A percentile compares a stretch with the other conserved stretches of the same genome.
phyloP scores from a whole-genome alignment of 495 filamentous ascomycete species.

The Podospora sp. region DNA sequence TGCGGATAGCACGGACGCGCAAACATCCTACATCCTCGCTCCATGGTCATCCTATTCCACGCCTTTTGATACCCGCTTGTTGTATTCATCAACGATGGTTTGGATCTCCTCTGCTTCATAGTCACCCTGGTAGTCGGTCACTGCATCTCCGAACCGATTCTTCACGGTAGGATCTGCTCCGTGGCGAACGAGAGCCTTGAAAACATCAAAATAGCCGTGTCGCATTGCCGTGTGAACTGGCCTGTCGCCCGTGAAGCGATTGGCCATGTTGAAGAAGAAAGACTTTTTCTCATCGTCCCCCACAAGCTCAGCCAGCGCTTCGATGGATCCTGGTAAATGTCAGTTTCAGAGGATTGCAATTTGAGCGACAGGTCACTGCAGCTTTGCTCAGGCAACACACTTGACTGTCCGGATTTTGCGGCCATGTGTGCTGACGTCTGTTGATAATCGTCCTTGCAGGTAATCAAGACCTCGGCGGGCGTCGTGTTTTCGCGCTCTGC shows the following conservation, averaged over 20 bases:
- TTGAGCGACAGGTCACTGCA: not conserved
- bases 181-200: conserved; percentile 27
- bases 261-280: conserved; percentile 36
- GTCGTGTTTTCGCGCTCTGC: conserved; percentile 27
- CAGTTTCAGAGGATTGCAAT: not conserved
- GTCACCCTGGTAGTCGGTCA: conserved; percentile 33
- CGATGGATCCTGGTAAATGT: conserved; percentile 28
- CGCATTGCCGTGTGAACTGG: conserved; percentile 38
- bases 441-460: conserved; percentile 36
- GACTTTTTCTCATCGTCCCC: conserved; percentile 20
- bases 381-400: conserved; percentile 1
- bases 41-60: not conserved
- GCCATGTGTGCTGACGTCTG: conserved; percentile 38
- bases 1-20: not conserved
- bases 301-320: conserved; percentile 28
- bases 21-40: not conserved
- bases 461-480: conserved; percentile 29
- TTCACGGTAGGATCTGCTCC: conserved; percentile 35
- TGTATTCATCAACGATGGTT: not conserved
- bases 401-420: conserved; percentile 31
- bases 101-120: conserved; percentile 29
- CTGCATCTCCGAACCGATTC: conserved; percentile 37
- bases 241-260: conserved; percentile 34
- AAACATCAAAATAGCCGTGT: conserved; percentile 30
- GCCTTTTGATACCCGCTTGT: not conserved